Percentiles rank a stretch among this genome's conserved stretches.
Conservation (phyloP, 1,284 basidiomycete genomes). For the Microbotryum silenes-acaulis region DNA sequence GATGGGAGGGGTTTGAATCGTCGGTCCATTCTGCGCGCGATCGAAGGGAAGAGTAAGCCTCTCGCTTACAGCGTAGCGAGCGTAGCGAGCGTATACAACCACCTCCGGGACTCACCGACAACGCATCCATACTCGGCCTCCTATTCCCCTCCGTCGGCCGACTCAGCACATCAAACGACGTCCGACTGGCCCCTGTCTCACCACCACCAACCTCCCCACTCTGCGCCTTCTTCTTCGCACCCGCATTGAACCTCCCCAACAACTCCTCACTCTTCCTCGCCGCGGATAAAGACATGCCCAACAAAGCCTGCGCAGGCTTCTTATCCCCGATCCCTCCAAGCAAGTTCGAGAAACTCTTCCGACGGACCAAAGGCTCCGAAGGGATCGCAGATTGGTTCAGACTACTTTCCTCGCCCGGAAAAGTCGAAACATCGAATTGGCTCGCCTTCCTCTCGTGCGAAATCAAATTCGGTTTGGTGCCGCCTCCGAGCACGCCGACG, state of each 20-base stretch:
- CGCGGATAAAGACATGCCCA: constrained; percentile 25
- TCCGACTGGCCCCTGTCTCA: not conserved
- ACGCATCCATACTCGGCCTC: constrained; percentile 22
- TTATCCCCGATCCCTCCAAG: constrained; percentile 8
- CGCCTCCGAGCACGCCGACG: not conserved
- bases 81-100: too few species aligned
- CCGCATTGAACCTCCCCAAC: constrained; percentile 7
- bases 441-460: not conserved
- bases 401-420: constrained; percentile 11
- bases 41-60: too few species aligned
- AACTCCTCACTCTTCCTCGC: constrained; percentile 27
- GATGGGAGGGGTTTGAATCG: too few species aligned
- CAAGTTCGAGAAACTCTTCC: constrained; percentile 13
- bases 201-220: not conserved
- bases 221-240: not conserved
- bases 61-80: too few species aligned
- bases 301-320: not conserved
- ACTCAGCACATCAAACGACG: constrained; percentile 21
- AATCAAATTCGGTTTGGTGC: not conserved
- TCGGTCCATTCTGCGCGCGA: too few species aligned
- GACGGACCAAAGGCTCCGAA: constrained; percentile 1
- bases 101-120: constrained; percentile 12
- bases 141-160: constrained; percentile 4
- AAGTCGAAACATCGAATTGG: constrained; percentile 1
- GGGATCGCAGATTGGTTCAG: not conserved